Base-by-base conservation (phyloP, 176 grass and related monocot genomes). In the Oryza brachyantha region DNA sequence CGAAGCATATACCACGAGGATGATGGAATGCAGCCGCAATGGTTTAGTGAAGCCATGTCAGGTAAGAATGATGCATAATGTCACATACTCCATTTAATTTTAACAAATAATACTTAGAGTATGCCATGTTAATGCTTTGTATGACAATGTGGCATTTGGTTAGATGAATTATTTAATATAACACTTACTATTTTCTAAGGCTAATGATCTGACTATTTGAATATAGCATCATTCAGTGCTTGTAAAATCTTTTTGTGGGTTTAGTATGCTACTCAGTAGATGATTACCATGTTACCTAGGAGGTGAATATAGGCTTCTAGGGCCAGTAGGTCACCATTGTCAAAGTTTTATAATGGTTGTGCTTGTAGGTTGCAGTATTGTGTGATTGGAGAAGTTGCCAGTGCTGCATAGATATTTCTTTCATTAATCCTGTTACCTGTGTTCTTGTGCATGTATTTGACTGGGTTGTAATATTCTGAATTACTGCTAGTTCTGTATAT, bases 31-130 rank as follows among this genome's bases (percentile, higher is more conserved):
- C 19, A 90, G 64, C 91, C 85, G 4, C 91, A 90, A 65, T 93
- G 91, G 91, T 93, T 93, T 81, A 86, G 84, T 71, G 87, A 93
- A 93, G 87, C 87, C 46, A 90, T 93, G 84, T 72, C 91, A 45
- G 84, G 91, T 93, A 86, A 86, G 75, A 62, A 73, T 66, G 38
- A 29, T 76, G 10, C 31, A 41, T 29, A 19, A 69, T 54, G 35
- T 71, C 46, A 0, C 62, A 32, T 32, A 38, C 7, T 42, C n/a
- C 5, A 8, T 29, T 45, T 22, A 7, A 27, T 75, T 76, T 76
- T 21, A 29, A 58, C 57, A 1, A 3, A 24, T 13, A 13, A 72
- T 45, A 8, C 0, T 6, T 74, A 52, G 21, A 38, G 12, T 66
- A 74, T 70, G 41, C 27, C 8, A 24, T 16, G 3, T 36, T 45